Conservation (phyloP, 257 asterid species). For the Voacanga thouarsii region DNA sequence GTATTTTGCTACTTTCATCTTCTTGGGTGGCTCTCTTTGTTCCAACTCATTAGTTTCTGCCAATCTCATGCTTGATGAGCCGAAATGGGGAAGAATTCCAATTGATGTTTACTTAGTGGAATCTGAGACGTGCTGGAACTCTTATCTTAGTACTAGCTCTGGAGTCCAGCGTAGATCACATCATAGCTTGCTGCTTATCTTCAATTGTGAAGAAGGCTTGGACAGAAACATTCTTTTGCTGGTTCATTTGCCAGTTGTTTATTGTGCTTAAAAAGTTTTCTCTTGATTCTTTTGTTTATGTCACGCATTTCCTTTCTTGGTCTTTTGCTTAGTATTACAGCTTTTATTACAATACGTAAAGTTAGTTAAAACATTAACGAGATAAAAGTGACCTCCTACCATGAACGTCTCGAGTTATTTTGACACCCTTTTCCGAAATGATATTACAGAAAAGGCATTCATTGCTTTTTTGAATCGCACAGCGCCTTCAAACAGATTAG, state of each 20-base stretch:
- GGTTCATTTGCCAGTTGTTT: not conserved
- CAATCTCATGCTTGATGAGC: not conserved
- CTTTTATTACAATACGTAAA: not conserved
- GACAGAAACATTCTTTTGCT: not conserved
- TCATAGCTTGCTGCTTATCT: not conserved
- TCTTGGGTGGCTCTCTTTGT: slow-evolving; percentile 2
- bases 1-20: not conserved
- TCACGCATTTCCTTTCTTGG: not conserved
- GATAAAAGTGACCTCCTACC: too few species aligned
- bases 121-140: not conserved
- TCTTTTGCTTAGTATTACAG: not conserved
- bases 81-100: not conserved
- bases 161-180: not conserved
- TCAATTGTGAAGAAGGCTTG: not conserved
- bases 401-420: too few species aligned
- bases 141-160: not conserved
- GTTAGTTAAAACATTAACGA: too few species aligned
- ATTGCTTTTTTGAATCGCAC: too few species aligned
- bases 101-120: not conserved
- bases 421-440: too few species aligned
- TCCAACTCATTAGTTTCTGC: not conserved
- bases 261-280: not conserved
- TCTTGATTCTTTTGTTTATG: not conserved
- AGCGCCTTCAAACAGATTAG: too few species aligned
- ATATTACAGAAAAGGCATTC: too few species aligned